Base-by-base conservation (phyloP, 1,284 basidiomycete genomes). In the Ustilago sp. region DNA sequence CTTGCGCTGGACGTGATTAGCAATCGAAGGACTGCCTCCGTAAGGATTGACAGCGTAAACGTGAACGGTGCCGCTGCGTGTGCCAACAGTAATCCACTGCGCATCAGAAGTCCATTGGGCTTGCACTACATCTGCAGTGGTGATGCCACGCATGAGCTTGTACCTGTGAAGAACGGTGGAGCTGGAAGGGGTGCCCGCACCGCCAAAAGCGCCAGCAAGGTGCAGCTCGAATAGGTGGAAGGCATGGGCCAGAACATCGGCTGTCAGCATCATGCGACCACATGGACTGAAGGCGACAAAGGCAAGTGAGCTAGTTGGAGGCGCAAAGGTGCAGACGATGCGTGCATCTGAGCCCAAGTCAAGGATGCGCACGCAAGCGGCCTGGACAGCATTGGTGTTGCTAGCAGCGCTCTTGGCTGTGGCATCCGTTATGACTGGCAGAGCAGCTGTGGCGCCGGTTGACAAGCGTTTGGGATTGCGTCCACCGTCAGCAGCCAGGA, bases 91-190 rank as follows among this genome's bases (percentile, higher is more conserved):
- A 36, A 78, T 28, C 67, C 71, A 78, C 52, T 74, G 76, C 1
- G 71, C 65, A 43, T 78, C 71, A 12, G 43, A 41, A 23, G 59
- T 60, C 76, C 76, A 78, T 41, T 68, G 47, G 9, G 76, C 71
- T 1, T 59, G 52, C 17, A 78, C 63, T 1, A 63, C 76, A 19
- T 74, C 71, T 52, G 76, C 76, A 2, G 66, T 63, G 15, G 76
- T 78, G 48, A 74, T 64, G 53, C 76, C 76, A 9, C 76, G 76
- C 47, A 71, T 56, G 7, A 78, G 64, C 63, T 74, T 72, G 58
- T 77, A 77, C 36, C 74, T 62, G 58, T 77, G 74, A 4, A 61
- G 54, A 4, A 73, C 57, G 2, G 57, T 23, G 7, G 70, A 43
- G 8, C 52, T 12, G 4, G 60, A 47, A 9, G 53, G 19, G 3